Evolutionary conservation across 495 filamentous ascomycete species (phyloP), one percentile per base, ranked within the genome.

Genomic region (Friedmanniomyces simplex): DNA sequence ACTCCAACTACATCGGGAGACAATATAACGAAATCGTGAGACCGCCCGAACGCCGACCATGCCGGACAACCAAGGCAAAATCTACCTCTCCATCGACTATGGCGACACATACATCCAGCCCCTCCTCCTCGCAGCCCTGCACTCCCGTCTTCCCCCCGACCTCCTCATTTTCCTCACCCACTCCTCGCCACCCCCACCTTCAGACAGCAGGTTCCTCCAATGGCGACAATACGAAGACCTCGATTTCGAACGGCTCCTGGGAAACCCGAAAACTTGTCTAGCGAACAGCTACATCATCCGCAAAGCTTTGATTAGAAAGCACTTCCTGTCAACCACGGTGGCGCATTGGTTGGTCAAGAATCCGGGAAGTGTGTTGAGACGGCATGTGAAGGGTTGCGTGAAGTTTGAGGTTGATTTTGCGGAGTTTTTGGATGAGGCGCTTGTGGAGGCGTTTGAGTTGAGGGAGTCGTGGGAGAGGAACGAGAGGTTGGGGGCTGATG

Each of bases 301-400:
- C 64, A 97, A 96, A 77, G 93, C 93, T 0, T 73, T 98, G n/a
- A 96, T 96, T 65, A 81, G 93, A 49, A 98, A 98, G 69, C 93
- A 98, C 68, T 96, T 89, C 67, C 77, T 98, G 2, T 79, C 83
- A 5, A 81, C 82, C 16, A 96, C 91, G 0, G 78, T 94, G 36
- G 73, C 81, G 41, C 83, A 82, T 61, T 95, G 89, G 85, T 72
- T 86, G 13, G 78, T 84, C 20, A 98, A 98, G 65, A 73, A 91
- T 61, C 89, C 91, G 0, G 72, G 77, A 34, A 87, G 82, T 18
- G 68, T 82, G 1, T 75, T 98, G 1, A 73, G 72, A 45, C 73
- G 73, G 1, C 81, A 89, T 58, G 77, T 94, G 39, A 87, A 89
- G 64, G 78, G 82, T 1, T 77, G 79, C 14, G 86, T 89, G 52